These are phyloP conservation scores for Verticillium tricorpus DNA, from an alignment of 2,329 filamentous ascomycete genomes.

Conservation along the genomic window DNA sequence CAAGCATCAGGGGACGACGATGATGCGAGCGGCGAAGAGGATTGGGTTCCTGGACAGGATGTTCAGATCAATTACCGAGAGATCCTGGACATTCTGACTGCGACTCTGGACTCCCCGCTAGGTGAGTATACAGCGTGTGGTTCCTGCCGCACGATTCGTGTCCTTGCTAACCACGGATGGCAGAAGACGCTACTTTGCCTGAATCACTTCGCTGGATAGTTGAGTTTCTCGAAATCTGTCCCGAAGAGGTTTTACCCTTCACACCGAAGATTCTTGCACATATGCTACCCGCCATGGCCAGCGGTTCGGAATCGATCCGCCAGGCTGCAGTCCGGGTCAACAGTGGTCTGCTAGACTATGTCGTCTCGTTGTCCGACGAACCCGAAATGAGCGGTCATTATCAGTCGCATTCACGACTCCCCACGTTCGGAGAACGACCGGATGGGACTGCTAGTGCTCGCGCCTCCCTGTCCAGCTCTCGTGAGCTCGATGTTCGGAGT, in stretches of 20 bases:
- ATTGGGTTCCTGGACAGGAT: conserved; percentile 97
- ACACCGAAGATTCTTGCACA: conserved; percentile 89
- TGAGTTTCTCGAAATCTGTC: conserved; percentile 93
- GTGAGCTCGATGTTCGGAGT: conserved; percentile 49
- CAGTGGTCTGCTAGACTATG: conserved; percentile 85
- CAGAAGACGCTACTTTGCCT: conserved; percentile 86
- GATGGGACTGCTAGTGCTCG: conserved; percentile 46
- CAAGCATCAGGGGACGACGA: conserved; percentile 49
- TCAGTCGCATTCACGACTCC: conserved; percentile 16
- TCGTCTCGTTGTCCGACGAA: conserved; percentile 83
- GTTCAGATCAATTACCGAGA: conserved; percentile 90
- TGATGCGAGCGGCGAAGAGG: conserved; percentile 68
- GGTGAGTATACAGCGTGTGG: conserved; percentile 44
- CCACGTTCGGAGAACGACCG: conserved; percentile 33
- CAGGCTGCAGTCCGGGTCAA: conserved; percentile 88
- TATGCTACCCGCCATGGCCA: conserved; percentile 90
- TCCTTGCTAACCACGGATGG: conserved; percentile 13
- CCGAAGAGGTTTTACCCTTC: conserved; percentile 92
- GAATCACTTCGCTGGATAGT: conserved; percentile 95
- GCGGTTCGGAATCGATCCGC: conserved; percentile 82
- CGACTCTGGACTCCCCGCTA: conserved; percentile 77
- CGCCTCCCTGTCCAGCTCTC: conserved; percentile 46
- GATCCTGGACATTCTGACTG: conserved; percentile 86
- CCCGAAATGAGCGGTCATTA: conserved; percentile 30
- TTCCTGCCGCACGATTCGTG: not conserved